Base-by-base conservation (phyloP, 2,329 filamentous ascomycete genomes). In the Decorospora gaudefroyi region DNA sequence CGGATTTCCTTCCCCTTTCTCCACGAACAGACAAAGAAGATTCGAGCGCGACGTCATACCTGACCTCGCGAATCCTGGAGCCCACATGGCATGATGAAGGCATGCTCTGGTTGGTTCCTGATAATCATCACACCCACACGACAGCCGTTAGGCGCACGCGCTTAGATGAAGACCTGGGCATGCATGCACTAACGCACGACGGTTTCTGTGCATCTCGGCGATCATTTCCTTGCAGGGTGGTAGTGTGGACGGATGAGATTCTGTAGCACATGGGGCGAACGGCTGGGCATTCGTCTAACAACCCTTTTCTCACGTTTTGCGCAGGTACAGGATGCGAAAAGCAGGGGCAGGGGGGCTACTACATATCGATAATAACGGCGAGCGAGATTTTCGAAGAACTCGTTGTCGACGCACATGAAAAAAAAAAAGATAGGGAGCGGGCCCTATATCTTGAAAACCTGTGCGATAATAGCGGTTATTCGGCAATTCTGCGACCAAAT, bases 61-160 rank as follows among this genome's bases (percentile, higher is more conserved):
- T 17, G 18, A 30, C 25, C 29, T 35, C 18, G n/a, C n/a, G n/a
- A n/a, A n/a, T n/a, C 18, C 25, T 26, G 42, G 23, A 25, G 17
- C 29, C 34, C 16, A n/a, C 18, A 22, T 13, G 7, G 17, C 34
- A 36, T 10, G 15, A 7, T 26, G 15, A 13, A 12, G 23, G 29
- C 13, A 16, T 25, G 36, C 35, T 22, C 34, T 45, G 29, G 35
- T 34, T 29, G 18, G 36, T 45, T 32, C 36, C 36, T 45, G 42
- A 31, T n/a, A n/a, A n/a, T n/a, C 29, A 34, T 35, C 23, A 33
- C 25, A 45, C 36, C 29, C 36, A n/a, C n/a, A n/a, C n/a, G n/a
- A 34, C 42, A 36, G 13, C 13, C 18, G 12, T 40, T 22, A 28
- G 27, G 42, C 27, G 28, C 29, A 33, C 18, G 16, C 36, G 29